Conservation (phyloP, 192 early-diverging fungal genomes). For the Coemansia sp. region DNA sequence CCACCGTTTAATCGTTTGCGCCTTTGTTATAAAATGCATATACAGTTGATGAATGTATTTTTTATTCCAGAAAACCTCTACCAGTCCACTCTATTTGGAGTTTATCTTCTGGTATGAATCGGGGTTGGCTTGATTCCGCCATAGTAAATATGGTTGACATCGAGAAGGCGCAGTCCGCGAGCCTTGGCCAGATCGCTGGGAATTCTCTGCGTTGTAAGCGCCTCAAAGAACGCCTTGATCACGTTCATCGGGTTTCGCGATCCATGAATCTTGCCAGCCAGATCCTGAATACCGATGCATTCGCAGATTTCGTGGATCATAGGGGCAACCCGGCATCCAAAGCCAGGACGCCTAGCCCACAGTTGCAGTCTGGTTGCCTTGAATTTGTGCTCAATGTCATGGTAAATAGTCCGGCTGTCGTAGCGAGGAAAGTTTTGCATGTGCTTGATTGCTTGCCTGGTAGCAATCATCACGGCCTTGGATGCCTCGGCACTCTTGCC, state of each 20-base stretch:
- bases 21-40: no score
- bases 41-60: background rate
- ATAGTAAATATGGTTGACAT: conserved; percentile 90
- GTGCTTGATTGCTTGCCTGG: conserved; percentile 82
- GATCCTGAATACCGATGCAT: conserved; percentile 90
- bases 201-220: conserved; percentile 73
- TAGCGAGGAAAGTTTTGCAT: conserved; percentile 84
- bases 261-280: conserved; percentile 86
- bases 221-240: conserved; percentile 94
- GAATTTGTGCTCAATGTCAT: conserved; percentile 88
- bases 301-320: conserved; percentile 94
- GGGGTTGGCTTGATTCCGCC: conserved; percentile 55
- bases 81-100: background rate
- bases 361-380: conserved; percentile 81
- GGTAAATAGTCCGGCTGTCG: conserved; percentile 89
- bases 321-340: conserved; percentile 91
- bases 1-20: no score
- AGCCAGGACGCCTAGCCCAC: conserved; percentile 86
- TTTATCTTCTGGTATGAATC: background rate
- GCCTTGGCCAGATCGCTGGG: conserved; percentile 85
- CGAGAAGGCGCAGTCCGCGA: conserved; percentile 84
- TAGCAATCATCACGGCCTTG: conserved; percentile 86
- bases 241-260: conserved; percentile 98
- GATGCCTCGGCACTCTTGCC: conserved; percentile 80
- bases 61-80: background rate